Percentiles rank a stretch among this genome's conserved stretches.
phyloP scores from a whole-genome alignment of 805 yeast species.

The Brettanomyces sp. region DNA sequence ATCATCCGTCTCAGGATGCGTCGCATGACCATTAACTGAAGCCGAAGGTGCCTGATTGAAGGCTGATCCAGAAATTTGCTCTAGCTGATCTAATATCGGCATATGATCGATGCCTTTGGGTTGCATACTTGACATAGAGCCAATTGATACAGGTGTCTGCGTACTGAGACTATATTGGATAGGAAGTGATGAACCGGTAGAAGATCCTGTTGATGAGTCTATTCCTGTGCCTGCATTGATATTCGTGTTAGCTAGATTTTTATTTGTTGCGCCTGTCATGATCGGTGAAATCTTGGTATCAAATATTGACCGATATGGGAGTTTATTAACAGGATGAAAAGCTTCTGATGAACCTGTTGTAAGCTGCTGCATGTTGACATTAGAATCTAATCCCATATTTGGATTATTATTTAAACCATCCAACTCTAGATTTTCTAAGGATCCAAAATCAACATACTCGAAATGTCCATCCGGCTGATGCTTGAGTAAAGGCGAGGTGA shows the following conservation, averaged over 20 bases:
- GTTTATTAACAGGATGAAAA: neutral
- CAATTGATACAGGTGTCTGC: neutral
- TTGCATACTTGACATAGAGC: neutral
- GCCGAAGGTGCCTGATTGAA: too few relatives aligned
- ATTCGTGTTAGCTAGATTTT: too few relatives aligned
- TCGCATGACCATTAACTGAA: too few relatives aligned
- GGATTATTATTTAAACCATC: neutral
- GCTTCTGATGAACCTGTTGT: neutral
- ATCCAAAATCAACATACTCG: slow-evolving; percentile 25
- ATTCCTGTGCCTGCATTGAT: neutral
- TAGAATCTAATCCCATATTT: too few relatives aligned
- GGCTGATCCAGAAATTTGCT: neutral
- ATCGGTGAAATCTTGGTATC: neutral
- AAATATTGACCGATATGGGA: neutral
- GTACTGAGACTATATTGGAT: neutral
- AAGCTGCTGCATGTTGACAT: too few relatives aligned
- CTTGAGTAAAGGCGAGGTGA: slow-evolving; percentile 64
- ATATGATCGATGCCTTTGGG: neutral
- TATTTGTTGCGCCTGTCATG: neutral
- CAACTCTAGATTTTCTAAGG: slow-evolving; percentile 16
- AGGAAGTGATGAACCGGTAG: neutral
- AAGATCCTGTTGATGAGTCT: slow-evolving; percentile 2
- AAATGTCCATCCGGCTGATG: slow-evolving; percentile 22
- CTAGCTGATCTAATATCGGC: neutral
- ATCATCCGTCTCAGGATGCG: slow-evolving; percentile 19